Evolutionary conservation across 192 early-diverging fungal species (phyloP), one percentile per base, ranked within the genome.

Genomic region (Linnemannia exigua): DNA sequence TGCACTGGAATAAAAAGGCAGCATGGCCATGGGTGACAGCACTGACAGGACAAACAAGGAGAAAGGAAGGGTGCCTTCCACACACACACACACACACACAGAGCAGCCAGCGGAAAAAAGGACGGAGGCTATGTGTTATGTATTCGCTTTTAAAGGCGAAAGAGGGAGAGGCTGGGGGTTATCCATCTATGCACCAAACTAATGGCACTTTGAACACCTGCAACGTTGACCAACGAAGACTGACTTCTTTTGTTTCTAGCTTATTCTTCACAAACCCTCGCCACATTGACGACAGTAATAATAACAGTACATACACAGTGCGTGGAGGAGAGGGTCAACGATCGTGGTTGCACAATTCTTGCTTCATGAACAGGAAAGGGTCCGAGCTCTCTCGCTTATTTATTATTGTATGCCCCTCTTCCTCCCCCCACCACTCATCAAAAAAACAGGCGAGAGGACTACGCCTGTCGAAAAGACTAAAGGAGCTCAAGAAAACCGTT

Each of bases 401-500:
- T 47, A 73, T 73, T 44, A 46, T 25, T 15, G 70, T 46, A 44
- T 71, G 46, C 6, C 70, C n/a, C 44, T 22, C 22, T 44, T 3
- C 25, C 41, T 28, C 15, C 5, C 0, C 15, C 28, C 1, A n/a
- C 48, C 41, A 8, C n/a, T 17, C 20, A 2, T n/a, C n/a, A n/a
- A n/a, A n/a, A 14, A 12, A 31, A 19, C 44, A 50, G 5, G 47
- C 46, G 15, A 7, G 3, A 72, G 12, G 5, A 17, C 19, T n/a
- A n/a, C n/a, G n/a, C n/a, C n/a, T n/a, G n/a, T 78, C 25, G 22
- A 44, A 44, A 44, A 36, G 3, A 19, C 22, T 54, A 79, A 20
- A 79, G 19, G 22, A 68, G 2, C 47, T 47, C 36, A 14, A 86
- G 66, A 6, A 86, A n/a, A 20, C 63, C 75, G 6, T 76, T 66